Evolutionary conservation across 148 eudicot genomes (phyloP).

Genomic region (Rhododendron griersonianum): DNA sequence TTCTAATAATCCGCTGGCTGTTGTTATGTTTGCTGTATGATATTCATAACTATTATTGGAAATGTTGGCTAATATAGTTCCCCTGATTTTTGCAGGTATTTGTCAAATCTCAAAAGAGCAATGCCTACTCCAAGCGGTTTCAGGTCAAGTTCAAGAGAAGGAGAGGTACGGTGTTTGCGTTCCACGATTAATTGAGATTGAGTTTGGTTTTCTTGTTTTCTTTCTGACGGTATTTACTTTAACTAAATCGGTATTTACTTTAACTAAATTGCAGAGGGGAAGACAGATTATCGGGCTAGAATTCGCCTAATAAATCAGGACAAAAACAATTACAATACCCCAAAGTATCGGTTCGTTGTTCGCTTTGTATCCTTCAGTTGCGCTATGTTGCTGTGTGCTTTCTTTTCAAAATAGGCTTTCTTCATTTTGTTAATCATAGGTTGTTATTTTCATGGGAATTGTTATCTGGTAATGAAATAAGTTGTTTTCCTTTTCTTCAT

Average conservation of each 20-base stretch:
- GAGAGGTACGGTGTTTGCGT: conserved; percentile 38
- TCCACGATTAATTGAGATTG: background rate
- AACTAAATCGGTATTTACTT: background rate
- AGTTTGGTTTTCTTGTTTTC: background rate
- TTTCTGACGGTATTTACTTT: background rate
- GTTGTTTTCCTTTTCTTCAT: background rate
- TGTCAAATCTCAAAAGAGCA: conserved; percentile 55
- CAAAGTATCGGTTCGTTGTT: conserved; percentile 71
- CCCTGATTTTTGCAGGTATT: conserved; percentile 36
- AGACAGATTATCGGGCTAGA: conserved; percentile 91
- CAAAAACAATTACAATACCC: conserved; percentile 92
- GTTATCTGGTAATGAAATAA: background rate
- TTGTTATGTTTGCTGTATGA: too few relatives aligned
- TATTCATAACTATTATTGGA: background rate
- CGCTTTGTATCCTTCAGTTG: conserved; percentile 58
- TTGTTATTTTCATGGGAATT: background rate
- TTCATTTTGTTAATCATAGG: background rate
- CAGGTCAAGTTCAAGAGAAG: conserved; percentile 85
- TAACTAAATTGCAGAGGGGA: conserved; percentile 50
- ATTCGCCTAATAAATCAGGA: conserved; percentile 70
- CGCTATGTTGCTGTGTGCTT: background rate
- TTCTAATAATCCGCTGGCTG: background rate
- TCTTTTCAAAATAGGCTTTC: background rate
- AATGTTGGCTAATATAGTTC: background rate
- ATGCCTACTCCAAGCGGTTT: conserved; percentile 67